Base-by-base conservation (phyloP, 1,139 yeast genomes). In the Nakaseomyces bracarensis region DNA sequence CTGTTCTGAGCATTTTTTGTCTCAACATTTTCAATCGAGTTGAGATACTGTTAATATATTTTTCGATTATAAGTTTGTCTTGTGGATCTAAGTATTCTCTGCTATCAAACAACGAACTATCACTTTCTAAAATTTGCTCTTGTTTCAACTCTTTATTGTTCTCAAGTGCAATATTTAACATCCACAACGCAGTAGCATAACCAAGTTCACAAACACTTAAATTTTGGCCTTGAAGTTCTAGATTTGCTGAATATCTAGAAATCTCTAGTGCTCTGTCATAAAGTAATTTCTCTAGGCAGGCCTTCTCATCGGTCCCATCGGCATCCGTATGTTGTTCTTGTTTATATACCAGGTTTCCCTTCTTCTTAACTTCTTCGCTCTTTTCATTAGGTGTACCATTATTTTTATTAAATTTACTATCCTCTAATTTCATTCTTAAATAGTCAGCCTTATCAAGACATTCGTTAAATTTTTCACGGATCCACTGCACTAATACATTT, bases 261-360 rank as follows among this genome's bases (percentile, higher is more conserved):
- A 89, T 84, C 55, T 91, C 97, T 54, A 89, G 71, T 1, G 97
- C 96, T 36, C 97, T 72, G 53, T 89, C 96, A 64, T 87, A 89
- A 21, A 91, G 77, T 49, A 91, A 70, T 58, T 82, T 82, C 60
- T 89, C 96, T 2, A 95, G 87, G 41, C 82, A 71, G 6, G 79
- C 67, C 52, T 47, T 53, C 16, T 51, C 57, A 14, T 46, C 46
- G 10, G 39, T 39, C 18, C 47, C 41, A 19, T 25, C 33, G 11
- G 20, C 26, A 5, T 21, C 22, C 3, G 15, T 11, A 4, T 20
- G 36, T 18, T n/a, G 7, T 19, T 21, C 28, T 8, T 23, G 15
- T 11, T 28, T 34, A 6, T 7, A 18, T 22, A 10, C 4, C 4
- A 21, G 29, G 11, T 19, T 39, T 16, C 16, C 34, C 7, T 30